A percentile compares a stretch with the other conserved stretches of the same genome.
These are phyloP conservation scores for Syzygium syzygioides DNA, from an alignment of 441 rosid species.

Conservation along the genomic window DNA sequence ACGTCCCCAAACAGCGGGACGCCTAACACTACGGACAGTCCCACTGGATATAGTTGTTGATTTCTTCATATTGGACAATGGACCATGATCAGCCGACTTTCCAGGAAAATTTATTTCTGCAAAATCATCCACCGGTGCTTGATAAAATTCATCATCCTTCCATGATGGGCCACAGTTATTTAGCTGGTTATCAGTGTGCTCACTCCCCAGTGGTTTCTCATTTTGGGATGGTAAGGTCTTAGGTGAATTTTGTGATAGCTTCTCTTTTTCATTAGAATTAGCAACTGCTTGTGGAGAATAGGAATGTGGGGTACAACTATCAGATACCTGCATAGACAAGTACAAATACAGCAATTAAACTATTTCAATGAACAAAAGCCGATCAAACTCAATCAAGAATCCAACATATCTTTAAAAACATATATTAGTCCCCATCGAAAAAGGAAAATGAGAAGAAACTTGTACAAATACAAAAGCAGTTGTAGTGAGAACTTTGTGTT, in stretches of 20 bases:
- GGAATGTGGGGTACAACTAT: constrained; percentile 25
- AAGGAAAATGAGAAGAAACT: background rate
- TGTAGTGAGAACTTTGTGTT: background rate
- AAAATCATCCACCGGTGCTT: constrained; percentile 15
- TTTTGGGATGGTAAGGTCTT: constrained; percentile 23
- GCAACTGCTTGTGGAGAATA: constrained; percentile 29
- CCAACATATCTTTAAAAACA: background rate
- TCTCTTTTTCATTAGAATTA: constrained; percentile 20
- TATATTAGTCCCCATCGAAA: background rate
- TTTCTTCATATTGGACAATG: constrained; percentile 22
- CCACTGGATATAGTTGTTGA: constrained; percentile 33
- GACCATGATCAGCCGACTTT: constrained; percentile 15
- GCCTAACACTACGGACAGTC: constrained; percentile 23
- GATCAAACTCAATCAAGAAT: background rate
- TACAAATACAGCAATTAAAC: constrained; percentile 2
- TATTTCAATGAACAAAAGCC: background rate
- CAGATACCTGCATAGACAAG: constrained; percentile 44
- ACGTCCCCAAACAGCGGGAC: constrained; percentile 49
- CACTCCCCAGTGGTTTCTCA: constrained; percentile 19
- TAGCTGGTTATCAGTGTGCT: constrained; percentile 18
- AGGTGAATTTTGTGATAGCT: constrained; percentile 26
- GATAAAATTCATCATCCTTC: constrained; percentile 22
- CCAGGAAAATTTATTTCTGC: constrained; percentile 20
- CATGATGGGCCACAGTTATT: constrained; percentile 14
- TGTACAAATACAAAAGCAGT: background rate